Base-by-base conservation (phyloP, 805 yeast genomes). In the Candida gorgasii region DNA sequence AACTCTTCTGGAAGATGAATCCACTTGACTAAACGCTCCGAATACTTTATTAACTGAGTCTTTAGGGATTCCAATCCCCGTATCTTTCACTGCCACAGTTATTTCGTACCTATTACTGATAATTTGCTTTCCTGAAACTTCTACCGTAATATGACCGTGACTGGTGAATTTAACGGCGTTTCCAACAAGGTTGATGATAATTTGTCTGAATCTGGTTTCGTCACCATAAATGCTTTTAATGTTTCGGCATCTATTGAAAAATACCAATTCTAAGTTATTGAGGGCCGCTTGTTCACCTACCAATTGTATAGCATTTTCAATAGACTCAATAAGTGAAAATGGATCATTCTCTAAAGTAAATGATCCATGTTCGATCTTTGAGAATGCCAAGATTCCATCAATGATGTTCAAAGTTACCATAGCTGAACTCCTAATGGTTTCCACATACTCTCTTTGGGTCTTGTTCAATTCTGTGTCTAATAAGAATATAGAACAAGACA, bases 21-120 rank as follows among this genome's bases (percentile, higher is more conserved):
- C 82, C n/a, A 75, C 80, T 57, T 77, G 82, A 31, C 76, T 69
- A 48, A 76, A 76, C 3, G 79, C 78, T 5, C 76, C 70, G 52
- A 76, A 76, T 4, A 76, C 72, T 54, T 72, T 74, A 31, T 60
- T 55, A n/a, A 65, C 54, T 4, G 76, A 65, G 34, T 59, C 65
- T 26, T 60, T 58, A 2, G 79, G 76, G 23, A 78, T 76, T 1
- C 82, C 82, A 37, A 76, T 76, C 6, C 82, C 82, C 0, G 80
- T 72, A 48, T 77, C 82, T 24, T 65, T 57, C 12, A 76, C 79
- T 1, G 59, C 49, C 3, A 76, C 53, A 5, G 49, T 48, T 39
- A 75, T 57, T 40, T 72, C 75, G 36, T 63, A 69, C 13, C 76
- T 50, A 30, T 61, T 54, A 2, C 47, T 49, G 1, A 52, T 47